Base-by-base conservation (phyloP, 495 filamentous ascomycete genomes). In the Penicillium flavigenum region DNA sequence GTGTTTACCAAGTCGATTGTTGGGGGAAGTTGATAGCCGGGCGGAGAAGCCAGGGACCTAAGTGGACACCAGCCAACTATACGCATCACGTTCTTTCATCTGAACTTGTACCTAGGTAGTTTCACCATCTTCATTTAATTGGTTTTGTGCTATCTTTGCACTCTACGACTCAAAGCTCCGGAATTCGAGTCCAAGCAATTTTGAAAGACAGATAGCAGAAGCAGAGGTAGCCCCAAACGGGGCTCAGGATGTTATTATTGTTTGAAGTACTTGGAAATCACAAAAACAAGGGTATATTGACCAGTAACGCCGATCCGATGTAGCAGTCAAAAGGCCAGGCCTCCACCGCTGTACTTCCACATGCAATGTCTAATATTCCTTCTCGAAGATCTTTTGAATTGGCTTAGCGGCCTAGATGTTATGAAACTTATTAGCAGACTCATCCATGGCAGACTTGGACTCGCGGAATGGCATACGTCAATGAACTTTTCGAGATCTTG, bases 401-500 rank as follows among this genome's bases (percentile, higher is more conserved):
- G 89, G 89, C 83, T 91, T 92, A 31, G 89, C 88, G 24, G 88
- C 88, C 88, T 92, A 49, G 4, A 43, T 53, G 4, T 24, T 22
- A 59, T 10, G 14, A 49, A 34, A 64, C 63, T 58, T 61, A 50
- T 17, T 46, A 46, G 26, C 43, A 7, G n/a, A 36, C 10, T 36
- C 22, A 9, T 17, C 46, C 34, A 26, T 20, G 14, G 12, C 17
- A 26, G 12, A 26, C 5, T 43, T 31, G 20, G 5, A n/a, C 24
- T 34, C 10, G 36, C 7, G 24, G 0, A 3, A 52, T 42, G 24
- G 65, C 71, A 42, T 71, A 79, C 73, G 66, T 92, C 90, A 61
- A 96, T 90, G 64, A 96, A 96, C 64, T 90, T 89, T 75, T 96
- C 92, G 61, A 96, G 75, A 68, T 95, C 88, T 72, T 88, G 86